These are phyloP conservation scores for Salix viminalis DNA, from an alignment of 345 rosid genomes.

Conservation along the genomic window DNA sequence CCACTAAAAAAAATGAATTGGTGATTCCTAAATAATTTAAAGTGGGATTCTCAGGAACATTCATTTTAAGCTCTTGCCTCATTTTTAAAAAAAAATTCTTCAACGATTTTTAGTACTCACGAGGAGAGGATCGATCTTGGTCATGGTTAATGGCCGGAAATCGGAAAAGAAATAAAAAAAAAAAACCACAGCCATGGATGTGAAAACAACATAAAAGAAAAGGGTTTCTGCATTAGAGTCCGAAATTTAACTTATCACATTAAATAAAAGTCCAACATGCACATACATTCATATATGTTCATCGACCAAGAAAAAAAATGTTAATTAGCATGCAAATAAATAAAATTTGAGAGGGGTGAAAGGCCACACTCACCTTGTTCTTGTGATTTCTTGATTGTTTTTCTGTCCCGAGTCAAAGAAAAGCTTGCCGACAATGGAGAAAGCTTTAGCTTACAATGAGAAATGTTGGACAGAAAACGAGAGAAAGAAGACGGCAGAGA, in stretches of 20 bases:
- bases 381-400: neutral
- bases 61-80: neutral
- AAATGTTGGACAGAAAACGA: neutral
- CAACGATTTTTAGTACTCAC: neutral
- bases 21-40: neutral
- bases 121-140: too few relatives aligned
- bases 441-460: neutral
- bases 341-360: neutral
- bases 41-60: neutral
- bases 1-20: too few relatives aligned
- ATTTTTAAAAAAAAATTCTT: neutral
- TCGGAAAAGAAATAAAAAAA: neutral
- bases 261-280: neutral
- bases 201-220: neutral
- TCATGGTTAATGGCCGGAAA: neutral
- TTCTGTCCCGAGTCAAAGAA: neutral
- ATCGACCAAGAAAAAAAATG: neutral
- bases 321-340: neutral
- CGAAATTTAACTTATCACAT: neutral
- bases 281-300: neutral
- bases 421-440: neutral
- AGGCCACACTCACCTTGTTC: neutral
- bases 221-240: neutral
- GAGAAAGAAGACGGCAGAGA: neutral
- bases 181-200: neutral